Evolutionary conservation across 2,329 filamentous ascomycete species (phyloP).

Genomic region (Calonectria pteridis): DNA sequence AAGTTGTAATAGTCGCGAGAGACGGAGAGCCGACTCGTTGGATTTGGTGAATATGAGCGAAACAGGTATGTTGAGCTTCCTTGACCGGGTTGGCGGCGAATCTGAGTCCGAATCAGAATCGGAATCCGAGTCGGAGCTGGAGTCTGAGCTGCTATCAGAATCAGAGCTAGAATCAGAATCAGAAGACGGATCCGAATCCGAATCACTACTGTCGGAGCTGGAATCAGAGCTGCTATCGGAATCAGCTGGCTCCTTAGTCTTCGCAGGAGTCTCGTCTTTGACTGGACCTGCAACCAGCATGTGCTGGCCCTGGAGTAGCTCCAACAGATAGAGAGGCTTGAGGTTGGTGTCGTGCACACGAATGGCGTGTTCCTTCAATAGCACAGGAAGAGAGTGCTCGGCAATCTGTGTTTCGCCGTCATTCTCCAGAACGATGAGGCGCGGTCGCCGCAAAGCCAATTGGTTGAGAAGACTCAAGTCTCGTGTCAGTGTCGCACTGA

Average conservation of each 20-base stretch:
- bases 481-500: conserved; percentile 92
- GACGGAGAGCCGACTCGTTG: conserved; percentile 87
- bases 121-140: conserved; percentile 46
- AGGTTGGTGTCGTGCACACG: conserved; percentile 76
- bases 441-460: conserved; percentile 79
- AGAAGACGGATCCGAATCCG: conserved; percentile 41
- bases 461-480: conserved; percentile 85
- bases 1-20: conserved; percentile 82
- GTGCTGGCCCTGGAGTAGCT: conserved; percentile 73
- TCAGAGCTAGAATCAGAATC: conserved; percentile 48
- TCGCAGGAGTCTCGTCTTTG: conserved; percentile 19
- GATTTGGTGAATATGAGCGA: conserved; percentile 91
- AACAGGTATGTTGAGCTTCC: conserved; percentile 51
- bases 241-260: conserved; percentile 51
- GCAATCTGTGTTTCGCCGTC: conserved; percentile 56
- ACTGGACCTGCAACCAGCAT: conserved; percentile 49
- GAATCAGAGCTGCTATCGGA: conserved; percentile 46
- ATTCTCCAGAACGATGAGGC: conserved; percentile 80
- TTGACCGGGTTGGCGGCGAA: conserved; percentile 34
- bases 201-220: conserved; percentile 35
- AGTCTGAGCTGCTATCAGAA: conserved; percentile 48
- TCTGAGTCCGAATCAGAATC: conserved; percentile 48
- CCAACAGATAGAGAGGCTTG: conserved; percentile 88
- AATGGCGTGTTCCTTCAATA: conserved; percentile 74
- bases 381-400: conserved; percentile 70